A percentile compares a stretch with the other conserved stretches of the same genome.
Evolutionary conservation across 1,284 basidiomycete genomes (phyloP).

Genomic region (Cutaneotrichosporon dermatis): DNA sequence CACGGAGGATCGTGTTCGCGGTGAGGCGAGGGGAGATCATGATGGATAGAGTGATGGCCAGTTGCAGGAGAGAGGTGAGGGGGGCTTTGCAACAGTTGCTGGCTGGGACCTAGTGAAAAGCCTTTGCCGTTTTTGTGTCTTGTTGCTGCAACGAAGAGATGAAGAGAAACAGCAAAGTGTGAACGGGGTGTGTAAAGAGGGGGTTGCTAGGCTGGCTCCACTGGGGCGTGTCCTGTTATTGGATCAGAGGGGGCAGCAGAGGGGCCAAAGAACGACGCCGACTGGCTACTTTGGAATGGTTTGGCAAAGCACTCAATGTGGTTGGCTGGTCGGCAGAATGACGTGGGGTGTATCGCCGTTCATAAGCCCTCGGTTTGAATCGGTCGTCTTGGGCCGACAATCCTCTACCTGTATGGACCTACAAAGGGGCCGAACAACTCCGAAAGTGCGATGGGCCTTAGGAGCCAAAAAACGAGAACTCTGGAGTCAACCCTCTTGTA

Average conservation of each 20-base stretch:
- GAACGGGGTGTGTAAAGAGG: not conserved
- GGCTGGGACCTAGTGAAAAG: constrained; percentile 6
- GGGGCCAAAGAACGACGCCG: not conserved
- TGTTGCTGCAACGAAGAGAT: not conserved
- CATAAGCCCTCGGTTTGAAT: not conserved
- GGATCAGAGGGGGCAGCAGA: no score
- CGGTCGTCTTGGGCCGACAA: no score
- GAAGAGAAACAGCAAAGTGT: constrained; percentile 7
- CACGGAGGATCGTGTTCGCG: constrained; percentile 26
- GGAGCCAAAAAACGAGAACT: no score
- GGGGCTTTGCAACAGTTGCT: constrained; percentile 6
- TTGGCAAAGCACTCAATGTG: not conserved
- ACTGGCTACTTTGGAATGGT: not conserved
- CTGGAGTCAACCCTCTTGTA: no score
- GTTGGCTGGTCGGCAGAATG: not conserved
- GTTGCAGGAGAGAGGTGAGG: not conserved
- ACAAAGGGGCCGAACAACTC: no score
- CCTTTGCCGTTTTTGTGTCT: constrained; percentile 4
- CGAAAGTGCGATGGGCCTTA: no score
- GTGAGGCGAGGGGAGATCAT: constrained; percentile 36
- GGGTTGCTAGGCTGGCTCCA: no score
- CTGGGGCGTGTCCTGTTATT: not conserved
- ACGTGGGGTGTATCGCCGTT: not conserved
- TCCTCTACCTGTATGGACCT: no score
- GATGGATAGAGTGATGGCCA: constrained; percentile 1